phyloP scores from a whole-genome alignment of 1,139 yeast genomes.

The Magnusiomyces magnusii region DNA sequence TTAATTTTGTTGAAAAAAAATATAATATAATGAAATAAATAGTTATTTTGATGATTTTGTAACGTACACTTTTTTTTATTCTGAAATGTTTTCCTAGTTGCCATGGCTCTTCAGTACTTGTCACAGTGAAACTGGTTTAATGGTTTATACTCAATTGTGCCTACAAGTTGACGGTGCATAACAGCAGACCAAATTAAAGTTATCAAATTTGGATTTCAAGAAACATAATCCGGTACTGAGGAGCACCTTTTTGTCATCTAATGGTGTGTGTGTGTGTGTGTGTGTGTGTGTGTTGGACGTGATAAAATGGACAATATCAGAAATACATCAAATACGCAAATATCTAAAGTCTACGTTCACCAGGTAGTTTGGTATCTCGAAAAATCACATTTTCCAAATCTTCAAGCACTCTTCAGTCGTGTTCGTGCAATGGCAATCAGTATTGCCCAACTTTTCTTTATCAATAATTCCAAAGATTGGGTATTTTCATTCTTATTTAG shows the following conservation, averaged over 20 bases:
- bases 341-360: conserved; percentile 70
- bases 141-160: conserved; percentile 90
- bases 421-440: conserved; percentile 81
- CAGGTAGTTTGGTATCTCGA: conserved; percentile 35
- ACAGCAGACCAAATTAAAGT: conserved; percentile 94
- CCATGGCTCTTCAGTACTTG: conserved; percentile 59
- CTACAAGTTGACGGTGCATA: conserved; percentile 95
- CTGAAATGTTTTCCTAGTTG: conserved; percentile 58
- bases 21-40: neutral
- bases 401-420: conserved; percentile 83
- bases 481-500: conserved; percentile 79
- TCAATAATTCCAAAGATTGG: conserved; percentile 77
- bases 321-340: conserved; percentile 86
- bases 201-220: conserved; percentile 86
- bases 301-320: conserved; percentile 97
- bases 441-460: conserved; percentile 57
- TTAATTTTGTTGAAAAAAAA: neutral
- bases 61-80: no score
- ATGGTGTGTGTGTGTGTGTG: no score
- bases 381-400: conserved; percentile 38
- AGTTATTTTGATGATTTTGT: no score
- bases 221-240: conserved; percentile 96
- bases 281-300: conserved; percentile 86
- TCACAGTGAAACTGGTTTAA: conserved; percentile 79
- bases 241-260: conserved; percentile 93